A percentile compares a stretch with the other conserved stretches of the same genome.
phyloP scores from a whole-genome alignment of 371 early-diverging fungal genomes.

The Rhizomucor pusillus region DNA sequence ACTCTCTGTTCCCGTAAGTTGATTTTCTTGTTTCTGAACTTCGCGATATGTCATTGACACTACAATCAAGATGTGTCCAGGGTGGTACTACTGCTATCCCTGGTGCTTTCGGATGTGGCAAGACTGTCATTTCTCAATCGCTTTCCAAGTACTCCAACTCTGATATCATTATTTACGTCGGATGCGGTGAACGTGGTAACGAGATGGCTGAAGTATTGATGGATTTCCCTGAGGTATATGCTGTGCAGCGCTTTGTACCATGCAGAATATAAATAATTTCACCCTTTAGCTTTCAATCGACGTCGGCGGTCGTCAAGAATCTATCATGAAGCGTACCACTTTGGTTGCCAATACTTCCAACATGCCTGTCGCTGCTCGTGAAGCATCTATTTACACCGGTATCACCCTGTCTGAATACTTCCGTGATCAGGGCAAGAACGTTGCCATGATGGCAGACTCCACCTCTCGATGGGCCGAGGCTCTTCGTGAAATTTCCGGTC shows the following conservation, averaged over 20 bases:
- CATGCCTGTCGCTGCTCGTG: slow-evolving; percentile 99
- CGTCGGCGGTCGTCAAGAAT: slow-evolving; percentile 91
- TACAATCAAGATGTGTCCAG: slow-evolving; percentile 84
- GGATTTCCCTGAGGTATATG: slow-evolving; percentile 96
- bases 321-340: slow-evolving; percentile 99
- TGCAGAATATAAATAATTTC: neutral
- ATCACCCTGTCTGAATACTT: slow-evolving; percentile 99
- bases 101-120: slow-evolving; percentile 99
- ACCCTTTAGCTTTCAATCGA: slow-evolving; percentile 76
- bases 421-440: slow-evolving; percentile 99
- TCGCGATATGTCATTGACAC: neutral
- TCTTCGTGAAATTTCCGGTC: slow-evolving; percentile 99
- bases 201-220: slow-evolving; percentile 99
- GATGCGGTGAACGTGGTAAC: slow-evolving; percentile 99
- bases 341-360: slow-evolving; percentile 99
- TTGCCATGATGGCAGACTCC: slow-evolving; percentile 99
- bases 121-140: slow-evolving; percentile 99
- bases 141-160: slow-evolving; percentile 99
- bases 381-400: slow-evolving; percentile 99
- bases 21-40: neutral
- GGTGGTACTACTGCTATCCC: slow-evolving; percentile 99
- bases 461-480: slow-evolving; percentile 99
- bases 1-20: slow-evolving; percentile 96
- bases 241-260: neutral
- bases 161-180: slow-evolving; percentile 99